These are phyloP conservation scores for Collybia mongolica DNA, from an alignment of 768 basidiomycete species.

Conservation along the genomic window DNA sequence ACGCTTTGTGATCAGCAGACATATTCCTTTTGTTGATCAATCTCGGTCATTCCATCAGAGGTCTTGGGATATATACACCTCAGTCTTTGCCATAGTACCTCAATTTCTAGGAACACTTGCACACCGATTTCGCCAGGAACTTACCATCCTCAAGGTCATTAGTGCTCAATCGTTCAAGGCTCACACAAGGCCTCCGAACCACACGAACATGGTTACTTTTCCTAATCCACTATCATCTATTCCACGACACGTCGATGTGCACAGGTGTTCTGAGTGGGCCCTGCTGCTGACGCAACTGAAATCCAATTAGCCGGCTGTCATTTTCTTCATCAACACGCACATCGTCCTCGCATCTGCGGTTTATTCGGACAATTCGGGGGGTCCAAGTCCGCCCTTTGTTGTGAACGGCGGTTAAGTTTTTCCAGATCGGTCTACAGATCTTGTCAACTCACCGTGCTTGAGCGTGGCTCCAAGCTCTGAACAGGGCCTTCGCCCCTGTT, in stretches of 20 bases:
- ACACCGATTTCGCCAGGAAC: constrained; percentile 8
- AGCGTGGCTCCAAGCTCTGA: constrained; percentile 3
- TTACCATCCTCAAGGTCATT: too few relatives aligned
- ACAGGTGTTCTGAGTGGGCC: too few relatives aligned
- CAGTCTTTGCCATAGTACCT: neutral
- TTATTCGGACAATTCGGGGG: constrained; percentile 2
- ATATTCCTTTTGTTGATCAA: too few relatives aligned
- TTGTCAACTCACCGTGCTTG: constrained; percentile 6
- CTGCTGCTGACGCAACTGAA: too few relatives aligned
- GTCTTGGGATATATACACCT: constrained; percentile 6
- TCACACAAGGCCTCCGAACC: too few relatives aligned
- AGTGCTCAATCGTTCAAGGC: too few relatives aligned
- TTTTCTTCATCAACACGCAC: neutral
- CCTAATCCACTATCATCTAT: too few relatives aligned
- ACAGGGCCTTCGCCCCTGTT: constrained; percentile 8
- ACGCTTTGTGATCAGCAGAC: too few relatives aligned
- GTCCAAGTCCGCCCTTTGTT: constrained; percentile 1
- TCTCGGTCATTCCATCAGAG: too few relatives aligned
- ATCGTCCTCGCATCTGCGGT: constrained; percentile 2
- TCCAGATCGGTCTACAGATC: constrained; percentile 6
- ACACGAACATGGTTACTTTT: too few relatives aligned
- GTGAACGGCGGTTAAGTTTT: neutral
- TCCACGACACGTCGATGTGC: too few relatives aligned
- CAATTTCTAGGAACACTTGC: constrained; percentile 1
- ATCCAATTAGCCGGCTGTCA: too few relatives aligned